Conservation (phyloP, 371 early-diverging fungal genomes). For the Apophysomyces variabilis region DNA sequence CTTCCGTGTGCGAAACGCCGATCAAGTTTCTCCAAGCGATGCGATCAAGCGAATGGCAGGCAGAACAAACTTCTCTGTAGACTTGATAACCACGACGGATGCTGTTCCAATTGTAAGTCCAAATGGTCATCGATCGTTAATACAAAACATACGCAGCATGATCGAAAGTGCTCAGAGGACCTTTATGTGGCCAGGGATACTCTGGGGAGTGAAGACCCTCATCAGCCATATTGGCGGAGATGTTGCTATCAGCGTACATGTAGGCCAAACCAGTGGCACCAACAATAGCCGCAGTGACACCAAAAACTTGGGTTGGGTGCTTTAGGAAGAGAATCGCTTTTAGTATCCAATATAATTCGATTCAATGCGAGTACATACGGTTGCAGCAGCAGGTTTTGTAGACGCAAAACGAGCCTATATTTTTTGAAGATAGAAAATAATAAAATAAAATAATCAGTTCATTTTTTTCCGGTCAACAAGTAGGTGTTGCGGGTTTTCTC, state of each 20-base stretch:
- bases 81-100: conserved; percentile 98
- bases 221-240: conserved; percentile 79
- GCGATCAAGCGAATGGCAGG: conserved; percentile 95
- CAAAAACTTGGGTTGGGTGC: conserved; percentile 51
- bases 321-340: conserved; percentile 13
- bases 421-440: conserved; percentile 4
- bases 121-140: neutral
- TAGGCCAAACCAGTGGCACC: conserved; percentile 62
- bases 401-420: conserved; percentile 53
- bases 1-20: conserved; percentile 90
- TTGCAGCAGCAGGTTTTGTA: conserved; percentile 46
- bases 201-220: conserved; percentile 92
- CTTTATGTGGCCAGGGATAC: conserved; percentile 89
- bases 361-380: conserved; percentile 27
- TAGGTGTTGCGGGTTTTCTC: neutral
- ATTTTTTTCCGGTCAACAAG: neutral
- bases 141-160: conserved; percentile 82
- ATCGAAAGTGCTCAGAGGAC: conserved; percentile 86
- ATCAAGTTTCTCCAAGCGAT: conserved; percentile 95
- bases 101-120: conserved; percentile 42
- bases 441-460: conserved; percentile 8
- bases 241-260: conserved; percentile 52
- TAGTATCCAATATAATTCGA: neutral
- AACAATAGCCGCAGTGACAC: conserved; percentile 62
- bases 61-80: conserved; percentile 97